Conservation (phyloP, 169 alveolate genomes). For the Eimeria praecox region DNA sequence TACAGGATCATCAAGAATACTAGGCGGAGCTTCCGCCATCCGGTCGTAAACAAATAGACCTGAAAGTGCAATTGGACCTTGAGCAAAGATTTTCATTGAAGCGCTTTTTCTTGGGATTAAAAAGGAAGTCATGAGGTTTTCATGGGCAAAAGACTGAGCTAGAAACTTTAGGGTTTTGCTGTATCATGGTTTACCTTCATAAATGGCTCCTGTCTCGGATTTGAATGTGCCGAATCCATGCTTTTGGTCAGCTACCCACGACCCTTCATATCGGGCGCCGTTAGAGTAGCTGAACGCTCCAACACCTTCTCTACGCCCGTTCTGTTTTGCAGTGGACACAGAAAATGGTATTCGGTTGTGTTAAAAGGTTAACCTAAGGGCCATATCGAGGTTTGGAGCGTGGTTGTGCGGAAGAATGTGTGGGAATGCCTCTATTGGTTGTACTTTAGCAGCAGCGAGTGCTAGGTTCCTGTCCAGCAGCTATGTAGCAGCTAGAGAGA, state of each 20-base stretch:
- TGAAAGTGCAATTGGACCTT: neutral
- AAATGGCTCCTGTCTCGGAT: constrained; percentile 48
- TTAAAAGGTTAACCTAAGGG: neutral
- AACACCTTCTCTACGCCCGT: constrained; percentile 67
- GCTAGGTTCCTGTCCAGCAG: neutral
- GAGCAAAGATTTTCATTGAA: neutral
- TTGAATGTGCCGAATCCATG: constrained; percentile 70
- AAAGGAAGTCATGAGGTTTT: neutral
- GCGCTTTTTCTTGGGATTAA: neutral
- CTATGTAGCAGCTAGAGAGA: neutral
- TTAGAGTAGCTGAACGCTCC: constrained; percentile 68
- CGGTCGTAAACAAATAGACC: constrained; percentile 64
- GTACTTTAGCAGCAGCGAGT: neutral
- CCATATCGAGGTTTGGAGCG: neutral
- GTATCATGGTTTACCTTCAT: constrained; percentile 40
- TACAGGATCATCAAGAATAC: constrained; percentile 17
- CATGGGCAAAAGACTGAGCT: neutral
- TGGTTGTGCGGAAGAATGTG: neutral
- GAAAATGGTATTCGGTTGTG: neutral
- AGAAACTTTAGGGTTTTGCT: neutral
- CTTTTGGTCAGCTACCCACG: constrained; percentile 57
- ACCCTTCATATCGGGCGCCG: constrained; percentile 72
- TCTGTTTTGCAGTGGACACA: constrained; percentile 13
- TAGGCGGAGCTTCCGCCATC: constrained; percentile 50
- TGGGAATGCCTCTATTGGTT: neutral